Evolutionary conservation across 2,329 filamentous ascomycete genomes (phyloP).

Genomic region (Malbranchea zuffiana): DNA sequence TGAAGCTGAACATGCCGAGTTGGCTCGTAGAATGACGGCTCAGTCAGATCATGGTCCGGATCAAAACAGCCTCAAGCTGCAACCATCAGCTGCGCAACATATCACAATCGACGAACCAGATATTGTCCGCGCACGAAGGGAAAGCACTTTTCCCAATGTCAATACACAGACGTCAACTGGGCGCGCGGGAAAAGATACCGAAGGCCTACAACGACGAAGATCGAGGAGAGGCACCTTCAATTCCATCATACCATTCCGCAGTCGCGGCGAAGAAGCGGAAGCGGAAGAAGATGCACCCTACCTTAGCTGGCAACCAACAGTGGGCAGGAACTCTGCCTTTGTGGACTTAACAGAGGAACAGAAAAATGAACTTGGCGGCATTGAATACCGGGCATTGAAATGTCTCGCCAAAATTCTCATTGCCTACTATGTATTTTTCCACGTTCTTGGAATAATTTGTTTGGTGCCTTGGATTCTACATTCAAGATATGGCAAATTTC

Average conservation of each 20-base stretch:
- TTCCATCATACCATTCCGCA: constrained; percentile 27
- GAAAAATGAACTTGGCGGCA: constrained; percentile 86
- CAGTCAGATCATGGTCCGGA: constrained; percentile 16
- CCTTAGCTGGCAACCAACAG: constrained; percentile 83
- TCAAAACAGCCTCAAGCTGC: constrained; percentile 17
- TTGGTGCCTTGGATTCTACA: constrained; percentile 71
- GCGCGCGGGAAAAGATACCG: constrained; percentile 20
- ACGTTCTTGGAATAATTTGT: constrained; percentile 61
- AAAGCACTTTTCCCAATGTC: constrained; percentile 30
- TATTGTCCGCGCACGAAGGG: constrained; percentile 25
- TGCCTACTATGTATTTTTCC: constrained; percentile 73
- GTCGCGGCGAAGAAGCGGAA: constrained; percentile 32
- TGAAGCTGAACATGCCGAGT: constrained; percentile 23
- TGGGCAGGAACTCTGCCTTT: constrained; percentile 88
- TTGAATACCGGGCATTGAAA: constrained; percentile 89
- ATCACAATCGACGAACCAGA: constrained; percentile 41
- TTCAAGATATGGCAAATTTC: constrained; percentile 52
- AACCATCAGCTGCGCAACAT: constrained; percentile 27
- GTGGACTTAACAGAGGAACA: constrained; percentile 80
- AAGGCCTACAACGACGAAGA: constrained; percentile 17
- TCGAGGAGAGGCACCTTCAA: constrained; percentile 23
- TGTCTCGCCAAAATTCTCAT: constrained; percentile 69
- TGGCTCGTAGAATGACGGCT: constrained; percentile 18
- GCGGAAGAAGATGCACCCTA: constrained; percentile 83
- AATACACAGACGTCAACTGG: constrained; percentile 27